phyloP scores from a whole-genome alignment of 164 flowering plant genomes.

The Nymphaea colorata region DNA sequence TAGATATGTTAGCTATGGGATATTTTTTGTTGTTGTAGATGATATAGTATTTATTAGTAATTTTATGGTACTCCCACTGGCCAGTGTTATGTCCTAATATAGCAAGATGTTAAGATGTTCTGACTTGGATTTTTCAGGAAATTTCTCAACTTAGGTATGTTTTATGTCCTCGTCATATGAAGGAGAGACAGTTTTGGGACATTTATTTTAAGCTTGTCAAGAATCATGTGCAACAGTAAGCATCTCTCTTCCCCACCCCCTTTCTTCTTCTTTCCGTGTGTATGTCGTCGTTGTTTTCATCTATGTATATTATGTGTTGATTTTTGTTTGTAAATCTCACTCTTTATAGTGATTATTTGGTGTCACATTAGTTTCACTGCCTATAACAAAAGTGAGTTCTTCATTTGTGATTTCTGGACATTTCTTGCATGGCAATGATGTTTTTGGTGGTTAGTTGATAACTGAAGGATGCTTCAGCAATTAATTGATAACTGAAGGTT shows the following conservation, averaged over 20 bases:
- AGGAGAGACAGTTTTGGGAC: conserved; percentile 73
- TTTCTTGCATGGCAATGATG: background rate
- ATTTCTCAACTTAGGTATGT: conserved; percentile 62
- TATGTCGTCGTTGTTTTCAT: background rate
- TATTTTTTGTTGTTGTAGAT: background rate
- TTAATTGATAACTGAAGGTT: too few relatives aligned
- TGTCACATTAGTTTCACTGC: too few relatives aligned
- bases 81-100: background rate
- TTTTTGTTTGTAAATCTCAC: background rate
- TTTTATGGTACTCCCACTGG: background rate
- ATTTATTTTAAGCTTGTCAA: conserved; percentile 66
- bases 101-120: background rate
- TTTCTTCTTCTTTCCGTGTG: background rate
- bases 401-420: background rate
- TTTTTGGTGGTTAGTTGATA: too few relatives aligned
- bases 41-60: too few relatives aligned
- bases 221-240: conserved; percentile 50
- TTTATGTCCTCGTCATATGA: conserved; percentile 66
- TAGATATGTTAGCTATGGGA: background rate
- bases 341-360: too few relatives aligned
- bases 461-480: too few relatives aligned
- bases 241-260: background rate
- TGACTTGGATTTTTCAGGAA: conserved; percentile 34
- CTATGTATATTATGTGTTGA: background rate
- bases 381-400: background rate